phyloP scores from a whole-genome alignment of 2,329 filamentous ascomycete species.

The Nothomitra cinnamomea region DNA sequence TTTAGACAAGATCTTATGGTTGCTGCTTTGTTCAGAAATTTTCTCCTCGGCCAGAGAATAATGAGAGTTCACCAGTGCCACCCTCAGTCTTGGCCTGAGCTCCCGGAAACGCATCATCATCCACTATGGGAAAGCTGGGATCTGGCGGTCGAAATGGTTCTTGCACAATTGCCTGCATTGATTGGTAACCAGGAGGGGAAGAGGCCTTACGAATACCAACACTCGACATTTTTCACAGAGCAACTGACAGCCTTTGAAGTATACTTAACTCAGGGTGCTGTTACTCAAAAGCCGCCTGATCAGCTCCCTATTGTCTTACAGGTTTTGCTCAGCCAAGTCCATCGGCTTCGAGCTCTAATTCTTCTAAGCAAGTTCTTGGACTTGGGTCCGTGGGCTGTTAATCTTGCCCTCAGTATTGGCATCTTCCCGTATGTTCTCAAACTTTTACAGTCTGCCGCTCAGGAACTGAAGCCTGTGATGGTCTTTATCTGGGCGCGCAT shows the following conservation, averaged over 20 bases:
- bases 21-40: conserved; percentile 92
- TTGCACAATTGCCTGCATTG: conserved; percentile 74
- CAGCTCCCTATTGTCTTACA: conserved; percentile 93
- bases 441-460: conserved; percentile 80
- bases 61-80: conserved; percentile 96
- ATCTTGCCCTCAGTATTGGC: conserved; percentile 88
- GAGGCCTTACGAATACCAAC: conserved; percentile 75
- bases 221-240: conserved; percentile 92
- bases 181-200: conserved; percentile 59
- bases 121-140: conserved; percentile 97
- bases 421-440: conserved; percentile 99
- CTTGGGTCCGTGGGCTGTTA: conserved; percentile 95
- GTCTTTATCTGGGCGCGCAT: conserved; percentile 98
- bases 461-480: conserved; percentile 95
- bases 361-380: conserved; percentile 87
- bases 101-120: conserved; percentile 92
- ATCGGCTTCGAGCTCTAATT: conserved; percentile 78
- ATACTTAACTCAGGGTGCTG: conserved; percentile 70
- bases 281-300: conserved; percentile 74
- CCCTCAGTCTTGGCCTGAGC: conserved; percentile 73
- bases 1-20: conserved; percentile 98
- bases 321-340: conserved; percentile 87
- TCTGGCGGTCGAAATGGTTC: conserved; percentile 83
- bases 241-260: conserved; percentile 95
- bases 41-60: conserved; percentile 81